Percentiles rank a stretch among this genome's conserved stretches.
phyloP scores from a whole-genome alignment of 805 yeast species.

The Priceomyces fermenticarens region DNA sequence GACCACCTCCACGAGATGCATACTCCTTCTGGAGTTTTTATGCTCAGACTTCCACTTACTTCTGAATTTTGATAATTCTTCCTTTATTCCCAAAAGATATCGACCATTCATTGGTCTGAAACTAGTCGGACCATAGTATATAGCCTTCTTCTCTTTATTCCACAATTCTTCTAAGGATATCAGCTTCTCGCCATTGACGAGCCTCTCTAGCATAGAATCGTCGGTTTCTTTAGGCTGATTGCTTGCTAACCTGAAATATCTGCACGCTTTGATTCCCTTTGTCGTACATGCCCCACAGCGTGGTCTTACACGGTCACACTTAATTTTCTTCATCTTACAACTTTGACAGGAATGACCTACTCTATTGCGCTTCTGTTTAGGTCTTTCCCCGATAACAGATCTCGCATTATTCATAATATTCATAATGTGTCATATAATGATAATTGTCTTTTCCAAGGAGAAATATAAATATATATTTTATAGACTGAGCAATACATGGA shows the following conservation, averaged over 20 bases:
- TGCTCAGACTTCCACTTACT: constrained; percentile 1
- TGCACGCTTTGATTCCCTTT: not conserved
- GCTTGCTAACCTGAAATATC: no score
- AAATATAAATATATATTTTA: no score
- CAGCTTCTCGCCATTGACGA: no score
- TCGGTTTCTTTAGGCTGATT: no score
- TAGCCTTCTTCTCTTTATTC: not conserved
- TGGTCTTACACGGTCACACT: constrained; percentile 2
- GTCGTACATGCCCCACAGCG: not conserved
- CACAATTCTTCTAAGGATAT: not conserved
- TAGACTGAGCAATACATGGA: no score
- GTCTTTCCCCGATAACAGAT: no score
- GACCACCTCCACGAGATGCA: not conserved
- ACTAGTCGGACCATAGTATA: not conserved
- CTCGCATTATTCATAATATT: no score
- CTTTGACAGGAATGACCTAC: not conserved
- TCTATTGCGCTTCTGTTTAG: not conserved
- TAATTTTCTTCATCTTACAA: constrained; percentile 1
- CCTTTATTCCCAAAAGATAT: not conserved
- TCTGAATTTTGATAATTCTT: not conserved
- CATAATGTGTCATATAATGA: no score
- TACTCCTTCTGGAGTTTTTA: not conserved
- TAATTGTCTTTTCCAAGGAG: no score
- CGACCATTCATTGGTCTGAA: not conserved
- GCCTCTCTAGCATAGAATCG: no score